Evolutionary conservation across 768 basidiomycete species (phyloP).

Genomic region (Collybiopsis luxurians): DNA sequence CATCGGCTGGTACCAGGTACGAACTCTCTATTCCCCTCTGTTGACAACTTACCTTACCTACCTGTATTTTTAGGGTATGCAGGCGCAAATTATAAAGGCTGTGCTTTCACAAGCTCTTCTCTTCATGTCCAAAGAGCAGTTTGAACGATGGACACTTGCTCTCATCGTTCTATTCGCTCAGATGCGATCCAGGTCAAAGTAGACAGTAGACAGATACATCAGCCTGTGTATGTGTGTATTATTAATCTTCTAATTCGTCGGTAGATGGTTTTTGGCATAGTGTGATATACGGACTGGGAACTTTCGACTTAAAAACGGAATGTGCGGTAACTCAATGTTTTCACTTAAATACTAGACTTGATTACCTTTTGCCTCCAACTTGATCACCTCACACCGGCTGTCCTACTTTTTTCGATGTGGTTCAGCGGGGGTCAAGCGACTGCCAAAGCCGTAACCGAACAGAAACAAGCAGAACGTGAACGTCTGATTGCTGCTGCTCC

Average conservation of each 20-base stretch:
- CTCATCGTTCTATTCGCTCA: conserved; percentile 59
- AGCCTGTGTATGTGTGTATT: too few species aligned
- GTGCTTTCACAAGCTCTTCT: conserved; percentile 93
- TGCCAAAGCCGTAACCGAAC: not conserved
- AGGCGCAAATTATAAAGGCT: conserved; percentile 94
- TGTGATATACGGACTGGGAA: too few species aligned
- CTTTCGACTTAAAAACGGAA: too few species aligned
- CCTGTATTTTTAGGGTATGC: conserved; percentile 69
- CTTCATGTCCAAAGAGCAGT: conserved; percentile 97
- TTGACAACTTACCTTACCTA: not conserved
- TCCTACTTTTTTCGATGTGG: not conserved
- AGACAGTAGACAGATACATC: not conserved
- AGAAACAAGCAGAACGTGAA: conserved; percentile 2
- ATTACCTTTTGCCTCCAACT: too few species aligned
- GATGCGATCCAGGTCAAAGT: conserved; percentile 14
- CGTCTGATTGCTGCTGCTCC: not conserved
- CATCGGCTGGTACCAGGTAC: conserved; percentile 93
- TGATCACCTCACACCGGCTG: too few species aligned
- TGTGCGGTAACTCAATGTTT: too few species aligned
- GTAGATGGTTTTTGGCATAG: not conserved
- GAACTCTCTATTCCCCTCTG: not conserved
- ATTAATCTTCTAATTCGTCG: not conserved
- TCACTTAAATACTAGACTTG: too few species aligned
- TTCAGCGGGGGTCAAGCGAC: not conserved
- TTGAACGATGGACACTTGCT: conserved; percentile 82